These are phyloP conservation scores for Puccinellia tenuiflora DNA, from an alignment of 176 grass and related monocot genomes.

Conservation along the genomic window DNA sequence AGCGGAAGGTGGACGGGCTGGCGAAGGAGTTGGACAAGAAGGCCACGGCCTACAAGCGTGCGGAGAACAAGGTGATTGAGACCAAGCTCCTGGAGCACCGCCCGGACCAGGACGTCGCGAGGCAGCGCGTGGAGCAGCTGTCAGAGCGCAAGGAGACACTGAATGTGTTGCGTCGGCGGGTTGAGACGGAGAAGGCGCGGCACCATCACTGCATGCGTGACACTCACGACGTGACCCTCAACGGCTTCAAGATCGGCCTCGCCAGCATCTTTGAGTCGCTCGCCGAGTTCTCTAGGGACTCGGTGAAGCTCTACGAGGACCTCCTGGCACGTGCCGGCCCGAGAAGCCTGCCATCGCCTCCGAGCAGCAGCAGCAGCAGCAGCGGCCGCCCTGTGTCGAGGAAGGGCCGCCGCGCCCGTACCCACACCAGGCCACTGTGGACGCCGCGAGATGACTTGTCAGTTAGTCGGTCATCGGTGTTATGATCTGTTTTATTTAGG, in stretches of 20 bases:
- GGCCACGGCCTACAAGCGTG: conserved; percentile 59
- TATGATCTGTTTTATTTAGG: conserved; percentile 19
- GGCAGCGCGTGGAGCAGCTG: conserved; percentile 67
- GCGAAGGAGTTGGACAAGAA: conserved; percentile 79
- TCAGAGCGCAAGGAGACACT: conserved; percentile 68
- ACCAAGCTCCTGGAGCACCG: conserved; percentile 72
- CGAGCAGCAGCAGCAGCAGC: conserved; percentile 27
- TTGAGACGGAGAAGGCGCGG: conserved; percentile 70
- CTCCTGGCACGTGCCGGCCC: conserved; percentile 29
- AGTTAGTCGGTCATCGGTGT: no score
- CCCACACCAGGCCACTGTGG: conserved; percentile 7
- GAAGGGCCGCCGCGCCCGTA: conserved; percentile 12
- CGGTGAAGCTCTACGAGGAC: conserved; percentile 56
- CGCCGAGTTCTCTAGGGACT: conserved; percentile 66
- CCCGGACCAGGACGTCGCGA: conserved; percentile 54
- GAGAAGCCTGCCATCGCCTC: not conserved
- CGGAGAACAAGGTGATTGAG: conserved; percentile 81
- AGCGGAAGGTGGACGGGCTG: conserved; percentile 78
- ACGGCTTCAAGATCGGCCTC: conserved; percentile 87
- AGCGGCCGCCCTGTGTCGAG: conserved; percentile 5
- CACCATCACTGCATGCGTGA: conserved; percentile 70
- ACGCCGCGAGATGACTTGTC: conserved; percentile 17
- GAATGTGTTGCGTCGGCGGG: conserved; percentile 45
- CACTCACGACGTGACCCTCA: conserved; percentile 81
- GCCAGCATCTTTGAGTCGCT: conserved; percentile 78